phyloP scores from a whole-genome alignment of 2,329 filamentous ascomycete species.

The Trichoderma harzianum region DNA sequence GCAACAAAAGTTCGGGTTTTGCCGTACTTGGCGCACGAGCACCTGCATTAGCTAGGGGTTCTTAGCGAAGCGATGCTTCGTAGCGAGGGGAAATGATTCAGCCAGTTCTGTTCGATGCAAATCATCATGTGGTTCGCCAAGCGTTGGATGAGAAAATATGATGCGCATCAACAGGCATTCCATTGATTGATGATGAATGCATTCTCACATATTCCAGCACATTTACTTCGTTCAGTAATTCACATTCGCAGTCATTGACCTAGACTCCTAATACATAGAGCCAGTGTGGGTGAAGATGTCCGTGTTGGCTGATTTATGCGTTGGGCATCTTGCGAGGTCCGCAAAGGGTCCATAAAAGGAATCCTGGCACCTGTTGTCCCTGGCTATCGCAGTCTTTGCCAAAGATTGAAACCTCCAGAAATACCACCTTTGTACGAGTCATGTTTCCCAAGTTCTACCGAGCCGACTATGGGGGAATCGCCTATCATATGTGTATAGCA shows the following conservation, averaged over 20 bases:
- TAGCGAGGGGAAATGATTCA: neutral
- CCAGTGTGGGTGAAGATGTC: neutral
- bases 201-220: too few species aligned
- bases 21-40: neutral
- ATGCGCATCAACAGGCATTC: neutral
- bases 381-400: neutral
- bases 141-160: neutral
- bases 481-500: neutral
- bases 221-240: neutral
- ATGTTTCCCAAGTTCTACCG: neutral
- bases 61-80: neutral
- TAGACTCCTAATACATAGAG: neutral
- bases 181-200: neutral
- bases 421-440: neutral
- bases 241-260: neutral
- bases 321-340: neutral
- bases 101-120: neutral
- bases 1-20: neutral
- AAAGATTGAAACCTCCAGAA: neutral
- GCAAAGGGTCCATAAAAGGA: neutral
- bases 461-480: neutral
- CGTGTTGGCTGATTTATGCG: neutral
- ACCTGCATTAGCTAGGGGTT: neutral
- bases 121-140: neutral
- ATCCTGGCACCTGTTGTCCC: neutral